Percentiles rank a stretch among this genome's conserved stretches.
Conservation (phyloP, 495 filamentous ascomycete species). For the Terfezia boudieri region DNA sequence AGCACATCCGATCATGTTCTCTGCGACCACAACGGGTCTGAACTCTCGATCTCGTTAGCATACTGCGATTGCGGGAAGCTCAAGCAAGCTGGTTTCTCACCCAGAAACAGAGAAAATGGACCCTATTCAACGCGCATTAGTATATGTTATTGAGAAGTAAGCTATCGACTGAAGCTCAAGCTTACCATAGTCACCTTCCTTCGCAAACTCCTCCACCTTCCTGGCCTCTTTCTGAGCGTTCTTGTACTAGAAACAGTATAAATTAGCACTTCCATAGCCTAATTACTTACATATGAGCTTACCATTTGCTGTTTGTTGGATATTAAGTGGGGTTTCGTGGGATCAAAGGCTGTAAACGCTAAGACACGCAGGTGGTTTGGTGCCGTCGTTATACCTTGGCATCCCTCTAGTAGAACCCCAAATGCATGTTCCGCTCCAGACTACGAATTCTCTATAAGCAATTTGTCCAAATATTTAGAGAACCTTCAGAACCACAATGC, state of each 20-base stretch:
- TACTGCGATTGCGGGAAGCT: conserved; percentile 23
- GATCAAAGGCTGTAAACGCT: too few relatives aligned
- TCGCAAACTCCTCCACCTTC: conserved; percentile 22
- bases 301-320: neutral
- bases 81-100: conserved; percentile 24
- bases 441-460: too few relatives aligned
- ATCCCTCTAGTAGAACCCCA: neutral
- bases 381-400: neutral
- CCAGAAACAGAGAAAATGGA: conserved; percentile 66
- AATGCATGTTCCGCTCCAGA: too few relatives aligned
- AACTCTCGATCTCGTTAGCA: conserved; percentile 8
- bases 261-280: conserved; percentile 1
- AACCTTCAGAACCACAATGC: too few relatives aligned
- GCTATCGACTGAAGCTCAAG: neutral
- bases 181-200: conserved; percentile 34
- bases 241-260: conserved; percentile 3
- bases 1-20: conserved; percentile 96
- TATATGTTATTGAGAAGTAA: neutral
- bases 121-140: conserved; percentile 21
- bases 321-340: too few relatives aligned
- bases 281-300: neutral
- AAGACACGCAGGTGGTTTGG: neutral
- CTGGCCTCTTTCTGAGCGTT: conserved; percentile 22
- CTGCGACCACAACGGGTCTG: conserved; percentile 87
- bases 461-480: too few relatives aligned